phyloP scores from a whole-genome alignment of 2,329 filamentous ascomycete genomes.

The Ophiocordyceps camponoti-rufipedis region DNA sequence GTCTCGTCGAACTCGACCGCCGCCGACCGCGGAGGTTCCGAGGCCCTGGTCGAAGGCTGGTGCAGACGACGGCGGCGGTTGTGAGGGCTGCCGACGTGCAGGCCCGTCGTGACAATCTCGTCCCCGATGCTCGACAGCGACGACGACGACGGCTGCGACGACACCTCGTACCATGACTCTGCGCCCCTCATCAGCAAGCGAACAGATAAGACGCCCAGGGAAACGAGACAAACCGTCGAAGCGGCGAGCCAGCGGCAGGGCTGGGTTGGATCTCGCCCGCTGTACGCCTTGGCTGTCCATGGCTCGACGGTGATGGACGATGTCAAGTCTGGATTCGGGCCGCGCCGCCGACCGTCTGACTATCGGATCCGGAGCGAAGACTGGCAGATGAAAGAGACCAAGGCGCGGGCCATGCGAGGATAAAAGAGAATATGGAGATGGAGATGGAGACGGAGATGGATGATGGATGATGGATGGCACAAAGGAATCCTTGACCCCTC shows the following conservation, averaged over 20 bases:
- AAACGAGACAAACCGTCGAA: constrained; percentile 14
- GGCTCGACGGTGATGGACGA: neutral
- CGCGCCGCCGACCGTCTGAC: neutral
- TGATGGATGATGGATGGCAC: neutral
- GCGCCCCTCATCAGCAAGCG: constrained; percentile 5
- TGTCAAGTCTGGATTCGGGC: neutral
- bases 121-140: constrained; percentile 74
- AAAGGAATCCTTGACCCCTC: neutral
- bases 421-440: neutral
- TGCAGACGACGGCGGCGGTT: constrained; percentile 41
- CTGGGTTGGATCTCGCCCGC: constrained; percentile 8
- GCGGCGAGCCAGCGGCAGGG: constrained; percentile 14
- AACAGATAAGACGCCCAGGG: neutral
- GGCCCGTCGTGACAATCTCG: constrained; percentile 78
- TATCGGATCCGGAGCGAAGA: neutral
- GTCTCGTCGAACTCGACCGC: constrained; percentile 70
- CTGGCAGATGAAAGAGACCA: neutral
- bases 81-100: constrained; percentile 54
- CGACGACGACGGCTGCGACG: constrained; percentile 83
- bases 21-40: constrained; percentile 20
- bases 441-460: neutral
- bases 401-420: neutral
- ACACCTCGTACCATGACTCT: constrained; percentile 96
- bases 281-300: neutral
- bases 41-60: constrained; percentile 11